Evolutionary conservation across 2,329 filamentous ascomycete genomes (phyloP), one percentile per base, ranked within the genome.

Genomic region (Fusarium sp.): DNA sequence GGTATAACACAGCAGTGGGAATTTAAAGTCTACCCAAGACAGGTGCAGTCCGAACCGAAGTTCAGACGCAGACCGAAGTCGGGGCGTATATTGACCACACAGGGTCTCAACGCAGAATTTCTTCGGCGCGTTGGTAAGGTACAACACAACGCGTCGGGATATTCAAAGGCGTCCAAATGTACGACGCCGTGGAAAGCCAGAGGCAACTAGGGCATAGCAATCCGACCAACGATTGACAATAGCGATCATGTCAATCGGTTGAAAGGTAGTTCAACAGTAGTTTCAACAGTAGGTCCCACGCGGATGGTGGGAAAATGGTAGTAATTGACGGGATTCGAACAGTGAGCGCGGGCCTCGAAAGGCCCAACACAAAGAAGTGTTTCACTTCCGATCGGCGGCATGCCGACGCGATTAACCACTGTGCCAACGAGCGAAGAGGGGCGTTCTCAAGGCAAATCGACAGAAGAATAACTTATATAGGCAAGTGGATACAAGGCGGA

Each of bases 241-340:
- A 29, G 27, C 10, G 27, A 11, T 11, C 27, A 29, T 29, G 27
- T 29, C 27, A 29, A 29, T 29, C 27, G 27, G 27, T 29, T 29
- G 27, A 29, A 29, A 11, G 11, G 27, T 29, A 29, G 27, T 29
- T 29, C 27, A 30, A 30, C 29, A 30, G 29, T 14, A 30, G 29
- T 30, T 14, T 30, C 12, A 30, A 14, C 29, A 30, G 29, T 30
- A 5, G 6, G 25, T 4, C 29, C 34, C 34, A 38, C 34, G n/a
- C 34, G 34, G 34, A 38, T 38, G 34, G 34, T 38, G 34, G 34
- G 34, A n/a, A n/a, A 38, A n/a, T 18, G 49, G 66, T 69, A 70
- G 66, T 69, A 66, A 67, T 57, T 46, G n/a, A 29, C 46, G 30
- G 66, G 66, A 49, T 61, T 69, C 66, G 66, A 69, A 69, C 54